phyloP scores from a whole-genome alignment of 805 yeast species.

The Candida berthetii region DNA sequence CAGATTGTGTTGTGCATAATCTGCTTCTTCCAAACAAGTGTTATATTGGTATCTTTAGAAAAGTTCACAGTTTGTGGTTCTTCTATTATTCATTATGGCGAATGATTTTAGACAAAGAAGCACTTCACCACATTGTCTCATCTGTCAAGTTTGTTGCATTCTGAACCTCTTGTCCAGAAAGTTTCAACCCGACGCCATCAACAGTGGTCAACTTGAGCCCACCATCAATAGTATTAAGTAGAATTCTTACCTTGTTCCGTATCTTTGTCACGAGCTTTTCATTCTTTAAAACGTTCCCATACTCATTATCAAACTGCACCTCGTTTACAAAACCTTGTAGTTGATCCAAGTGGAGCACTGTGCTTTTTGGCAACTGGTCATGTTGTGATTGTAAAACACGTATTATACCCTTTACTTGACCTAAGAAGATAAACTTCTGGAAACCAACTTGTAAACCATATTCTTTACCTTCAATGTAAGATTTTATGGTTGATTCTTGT shows the following conservation, averaged over 20 bases:
- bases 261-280: slow-evolving; percentile 49
- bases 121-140: slow-evolving; percentile 22
- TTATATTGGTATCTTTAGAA: no score
- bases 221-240: slow-evolving; percentile 26
- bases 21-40: no score
- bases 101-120: no score
- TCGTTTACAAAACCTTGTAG: slow-evolving; percentile 21
- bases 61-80: no score
- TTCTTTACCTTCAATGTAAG: slow-evolving; percentile 72
- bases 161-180: slow-evolving; percentile 13
- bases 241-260: slow-evolving; percentile 53
- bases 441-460: slow-evolving; percentile 78
- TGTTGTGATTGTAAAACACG: slow-evolving; percentile 28
- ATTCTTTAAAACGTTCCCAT: slow-evolving; percentile 46
- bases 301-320: slow-evolving; percentile 40
- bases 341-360: slow-evolving; percentile 17
- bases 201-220: slow-evolving; percentile 1
- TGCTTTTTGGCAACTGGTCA: slow-evolving; percentile 15
- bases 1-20: no score
- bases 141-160: slow-evolving; percentile 15
- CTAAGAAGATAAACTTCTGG: slow-evolving; percentile 63
- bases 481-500: slow-evolving; percentile 50
- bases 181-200: slow-evolving; percentile 10
- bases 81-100: no score
- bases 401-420: slow-evolving; percentile 54